Evolutionary conservation across 2,329 filamentous ascomycete genomes (phyloP).

Genomic region (Sporothrix luriei): DNA sequence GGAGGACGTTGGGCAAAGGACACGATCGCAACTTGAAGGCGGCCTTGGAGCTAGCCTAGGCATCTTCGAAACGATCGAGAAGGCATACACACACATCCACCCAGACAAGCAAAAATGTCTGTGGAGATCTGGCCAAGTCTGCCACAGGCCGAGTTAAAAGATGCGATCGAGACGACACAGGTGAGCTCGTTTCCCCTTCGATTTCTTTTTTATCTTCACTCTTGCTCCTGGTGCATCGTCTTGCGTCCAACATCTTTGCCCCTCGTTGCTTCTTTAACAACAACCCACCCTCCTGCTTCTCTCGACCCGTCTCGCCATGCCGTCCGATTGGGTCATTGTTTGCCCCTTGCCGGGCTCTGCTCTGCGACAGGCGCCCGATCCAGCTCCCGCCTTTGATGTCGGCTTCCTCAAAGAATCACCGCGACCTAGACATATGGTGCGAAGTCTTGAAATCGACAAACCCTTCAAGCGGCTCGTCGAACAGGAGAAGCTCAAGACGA

Average conservation of each 20-base stretch:
- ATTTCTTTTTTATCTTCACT: neutral
- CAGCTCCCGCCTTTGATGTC: neutral
- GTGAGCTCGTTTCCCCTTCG: slow-evolving; percentile 44
- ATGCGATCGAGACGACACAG: slow-evolving; percentile 54
- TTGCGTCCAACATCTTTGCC: neutral
- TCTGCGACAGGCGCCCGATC: neutral
- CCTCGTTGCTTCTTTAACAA: neutral
- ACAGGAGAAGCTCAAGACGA: slow-evolving; percentile 12
- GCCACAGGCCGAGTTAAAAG: slow-evolving; percentile 54
- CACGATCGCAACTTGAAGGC: neutral
- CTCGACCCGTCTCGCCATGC: neutral
- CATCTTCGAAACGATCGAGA: neutral
- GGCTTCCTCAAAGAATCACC: neutral
- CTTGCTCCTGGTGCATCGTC: neutral
- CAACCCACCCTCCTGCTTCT: neutral
- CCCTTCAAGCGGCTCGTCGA: slow-evolving; percentile 7
- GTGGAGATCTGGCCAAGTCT: slow-evolving; percentile 62
- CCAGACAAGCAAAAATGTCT: slow-evolving; percentile 50
- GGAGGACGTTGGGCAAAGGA: neutral
- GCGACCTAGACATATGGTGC: neutral
- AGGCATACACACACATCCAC: neutral
- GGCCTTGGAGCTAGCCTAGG: neutral
- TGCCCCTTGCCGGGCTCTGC: neutral
- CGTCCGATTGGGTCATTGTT: slow-evolving; percentile 30
- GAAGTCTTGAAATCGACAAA: neutral